phyloP scores from a whole-genome alignment of 2,329 filamentous ascomycete species.

The Gnomoniopsis sp. region DNA sequence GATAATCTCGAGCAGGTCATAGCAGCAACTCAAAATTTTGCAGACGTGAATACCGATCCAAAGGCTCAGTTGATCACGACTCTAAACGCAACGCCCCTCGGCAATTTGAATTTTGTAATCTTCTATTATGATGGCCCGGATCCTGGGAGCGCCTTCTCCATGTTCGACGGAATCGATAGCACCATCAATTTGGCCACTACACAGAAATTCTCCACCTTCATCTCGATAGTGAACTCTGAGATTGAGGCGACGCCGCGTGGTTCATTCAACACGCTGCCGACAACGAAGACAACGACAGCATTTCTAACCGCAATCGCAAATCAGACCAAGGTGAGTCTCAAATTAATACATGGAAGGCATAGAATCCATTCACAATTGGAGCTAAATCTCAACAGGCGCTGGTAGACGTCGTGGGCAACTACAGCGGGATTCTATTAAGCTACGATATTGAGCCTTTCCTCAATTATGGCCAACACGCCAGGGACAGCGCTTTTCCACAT shows the following conservation, averaged over 20 bases:
- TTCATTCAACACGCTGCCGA: constrained; percentile 26
- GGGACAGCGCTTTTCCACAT: constrained; percentile 29
- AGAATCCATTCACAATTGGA: not conserved
- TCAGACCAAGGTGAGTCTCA: constrained; percentile 20
- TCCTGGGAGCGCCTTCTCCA: constrained; percentile 21
- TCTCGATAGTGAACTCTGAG: constrained; percentile 19
- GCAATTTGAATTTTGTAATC: constrained; percentile 17
- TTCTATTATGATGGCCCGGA: constrained; percentile 28
- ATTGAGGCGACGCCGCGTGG: constrained; percentile 22
- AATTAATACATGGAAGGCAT: not conserved
- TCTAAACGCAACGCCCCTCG: constrained; percentile 18
- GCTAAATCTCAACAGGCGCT: not conserved
- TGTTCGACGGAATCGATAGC: constrained; percentile 22
- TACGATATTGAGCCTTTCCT: constrained; percentile 30
- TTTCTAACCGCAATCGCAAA: constrained; percentile 24
- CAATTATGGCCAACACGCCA: constrained; percentile 26
- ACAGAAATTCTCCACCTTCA: constrained; percentile 18
- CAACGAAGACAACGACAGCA: constrained; percentile 20
- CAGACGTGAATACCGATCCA: constrained; percentile 23
- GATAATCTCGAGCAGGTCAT: constrained; percentile 21
- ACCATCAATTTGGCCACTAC: constrained; percentile 7
- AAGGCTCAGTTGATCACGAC: constrained; percentile 28
- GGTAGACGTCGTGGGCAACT: not conserved
- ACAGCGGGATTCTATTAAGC: constrained; percentile 21
- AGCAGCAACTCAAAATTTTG: constrained; percentile 25